These are phyloP conservation scores for Teratosphaeriaceae sp. DNA, from an alignment of 2,329 filamentous ascomycete species.

Conservation along the genomic window DNA sequence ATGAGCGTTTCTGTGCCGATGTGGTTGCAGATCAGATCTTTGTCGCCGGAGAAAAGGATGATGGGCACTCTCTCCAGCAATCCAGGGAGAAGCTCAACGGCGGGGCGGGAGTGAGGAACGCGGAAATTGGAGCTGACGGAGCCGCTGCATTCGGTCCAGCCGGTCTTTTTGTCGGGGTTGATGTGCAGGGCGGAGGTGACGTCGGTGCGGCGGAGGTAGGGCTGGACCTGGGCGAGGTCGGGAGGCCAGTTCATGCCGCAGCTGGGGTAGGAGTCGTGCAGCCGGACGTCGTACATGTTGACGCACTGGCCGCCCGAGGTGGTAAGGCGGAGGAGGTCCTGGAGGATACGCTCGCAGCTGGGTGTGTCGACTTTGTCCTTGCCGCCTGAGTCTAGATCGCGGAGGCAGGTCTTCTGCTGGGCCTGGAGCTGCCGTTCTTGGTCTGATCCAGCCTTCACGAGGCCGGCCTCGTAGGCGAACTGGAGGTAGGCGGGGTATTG, in stretches of 20 bases:
- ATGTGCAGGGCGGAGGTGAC: conserved; percentile 78
- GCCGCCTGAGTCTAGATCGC: conserved; percentile 51
- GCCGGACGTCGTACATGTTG: conserved; percentile 97
- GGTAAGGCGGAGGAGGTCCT: conserved; percentile 63
- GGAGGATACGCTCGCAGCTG: conserved; percentile 71
- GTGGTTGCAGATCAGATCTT: conserved; percentile 97
- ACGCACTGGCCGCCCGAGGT: conserved; percentile 55
- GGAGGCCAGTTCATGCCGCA: conserved; percentile 99
- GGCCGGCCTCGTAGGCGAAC: conserved; percentile 68
- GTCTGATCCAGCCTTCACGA: conserved; percentile 63
- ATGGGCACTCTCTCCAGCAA: conserved; percentile 71
- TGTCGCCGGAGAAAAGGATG: conserved; percentile 84
- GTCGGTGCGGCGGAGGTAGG: conserved; percentile 75
- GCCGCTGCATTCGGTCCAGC: conserved; percentile 87
- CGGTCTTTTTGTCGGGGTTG: conserved; percentile 70
- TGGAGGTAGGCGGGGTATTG: conserved; percentile 85
- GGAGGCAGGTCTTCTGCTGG: conserved; percentile 61
- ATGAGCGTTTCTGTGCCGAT: conserved; percentile 89
- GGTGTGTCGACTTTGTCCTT: conserved; percentile 59
- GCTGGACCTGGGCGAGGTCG: conserved; percentile 68
- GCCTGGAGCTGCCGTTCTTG: conserved; percentile 61
- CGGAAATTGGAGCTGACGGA: conserved; percentile 67
- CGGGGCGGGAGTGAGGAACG: conserved; percentile 63
- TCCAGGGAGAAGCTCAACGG: conserved; percentile 67
- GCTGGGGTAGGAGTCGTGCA: conserved; percentile 70